Percentiles rank a stretch among this genome's conserved stretches.
Evolutionary conservation across 441 rosid species (phyloP).

Genomic region (Arabidopsis lyrata): DNA sequence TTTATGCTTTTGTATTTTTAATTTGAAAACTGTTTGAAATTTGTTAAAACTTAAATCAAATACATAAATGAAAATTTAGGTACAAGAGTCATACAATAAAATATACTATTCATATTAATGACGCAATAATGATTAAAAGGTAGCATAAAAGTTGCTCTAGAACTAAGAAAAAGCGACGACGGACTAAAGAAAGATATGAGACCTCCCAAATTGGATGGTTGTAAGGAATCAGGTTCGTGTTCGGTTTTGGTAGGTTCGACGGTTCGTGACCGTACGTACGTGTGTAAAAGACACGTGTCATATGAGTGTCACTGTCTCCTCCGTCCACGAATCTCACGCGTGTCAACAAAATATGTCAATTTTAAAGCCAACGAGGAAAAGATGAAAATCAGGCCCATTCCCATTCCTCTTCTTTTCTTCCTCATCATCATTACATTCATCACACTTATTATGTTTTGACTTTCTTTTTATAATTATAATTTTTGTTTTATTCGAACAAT

Average conservation of each 20-base stretch:
- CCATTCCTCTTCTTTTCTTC: conserved; percentile 35
- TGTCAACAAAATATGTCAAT: conserved; percentile 30
- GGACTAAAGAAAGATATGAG: neutral
- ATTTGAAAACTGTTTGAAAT: neutral
- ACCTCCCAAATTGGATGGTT: conserved; percentile 40
- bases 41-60: neutral
- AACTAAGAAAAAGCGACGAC: neutral
- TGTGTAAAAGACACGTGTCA: conserved; percentile 24
- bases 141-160: neutral
- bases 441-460: conserved; percentile 39
- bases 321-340: conserved; percentile 47
- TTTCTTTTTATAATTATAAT: neutral
- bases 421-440: conserved; percentile 39
- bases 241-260: conserved; percentile 34
- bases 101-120: conserved; percentile 16
- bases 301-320: conserved; percentile 38
- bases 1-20: neutral
- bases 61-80: no score
- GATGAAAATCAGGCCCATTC: conserved; percentile 41
- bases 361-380: conserved; percentile 37
- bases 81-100: neutral
- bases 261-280: conserved; percentile 30
- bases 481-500: conserved; percentile 4
- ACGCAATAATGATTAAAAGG: conserved; percentile 24
- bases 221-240: conserved; percentile 37